Evolutionary conservation across 352 stramenopile species (phyloP), one percentile per base, ranked within the genome.

Genomic region (Phytophthora pistaciae): DNA sequence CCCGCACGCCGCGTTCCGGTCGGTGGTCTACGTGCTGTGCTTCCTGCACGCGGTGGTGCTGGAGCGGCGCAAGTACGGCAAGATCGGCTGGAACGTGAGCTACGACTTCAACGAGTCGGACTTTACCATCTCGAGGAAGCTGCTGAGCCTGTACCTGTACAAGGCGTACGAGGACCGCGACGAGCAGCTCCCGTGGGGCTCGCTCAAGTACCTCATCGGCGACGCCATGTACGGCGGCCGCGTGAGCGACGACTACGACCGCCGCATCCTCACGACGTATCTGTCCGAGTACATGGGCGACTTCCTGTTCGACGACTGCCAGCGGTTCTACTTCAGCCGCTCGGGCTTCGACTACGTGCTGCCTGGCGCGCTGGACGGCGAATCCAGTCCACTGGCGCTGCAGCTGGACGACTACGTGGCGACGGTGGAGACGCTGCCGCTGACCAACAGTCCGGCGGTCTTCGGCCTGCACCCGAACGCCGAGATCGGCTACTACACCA

Each of bases 81-180:
- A 99, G 74, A 98, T 99, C 66, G 96, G 96, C 36, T 99, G 95
- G 93, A 99, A 99, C 65, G 95, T 99, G 20, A 95, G 87, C 73
- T 99, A 99, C 77, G 96, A 99, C 69, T 99, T 99, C 58, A 99
- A 99, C 75, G 96, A 98, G 73, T 98, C 92, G 21, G 96, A 99
- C 72, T 98, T 99, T 61, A 95, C 95, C 29, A 98, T 99, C 56
- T 98, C 90, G 7, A 77, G 94, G 44, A 93, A 95, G 53, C 74
- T 99, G 46, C 79, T 99, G 14, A 91, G 80, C 42, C 75, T 98
- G 1, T 99, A 99, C 72, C 71, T 99, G 20, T 93, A 93, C 72
- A 99, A 99, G 74, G 93, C 96, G 21, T 97, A 91, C 67, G 90
- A 97, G 18, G 94, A 98, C 58, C 77, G 83, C 6, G 95, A 98